phyloP scores from a whole-genome alignment of 2,329 filamentous ascomycete genomes.

The Fusarium goolgardi region DNA sequence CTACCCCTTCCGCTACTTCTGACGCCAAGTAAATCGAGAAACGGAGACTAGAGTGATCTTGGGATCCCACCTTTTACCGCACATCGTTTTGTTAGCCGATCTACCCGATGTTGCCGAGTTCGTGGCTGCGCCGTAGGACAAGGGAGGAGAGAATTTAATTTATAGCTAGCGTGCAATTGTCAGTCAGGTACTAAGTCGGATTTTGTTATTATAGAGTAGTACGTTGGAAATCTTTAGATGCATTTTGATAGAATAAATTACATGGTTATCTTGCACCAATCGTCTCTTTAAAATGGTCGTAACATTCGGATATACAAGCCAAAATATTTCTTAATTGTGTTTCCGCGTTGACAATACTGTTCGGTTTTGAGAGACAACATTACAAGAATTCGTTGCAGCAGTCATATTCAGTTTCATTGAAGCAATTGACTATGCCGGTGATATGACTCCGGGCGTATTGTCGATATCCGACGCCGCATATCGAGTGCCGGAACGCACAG shows the following conservation, averaged over 20 bases:
- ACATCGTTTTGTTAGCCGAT: background rate
- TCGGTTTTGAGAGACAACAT: too few species aligned
- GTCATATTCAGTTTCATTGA: rapidly evolving
- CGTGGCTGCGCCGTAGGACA: background rate
- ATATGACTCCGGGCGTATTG: background rate
- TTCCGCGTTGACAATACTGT: background rate
- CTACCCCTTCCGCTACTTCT: slow-evolving; percentile 2
- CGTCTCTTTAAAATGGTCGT: background rate
- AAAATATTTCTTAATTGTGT: background rate
- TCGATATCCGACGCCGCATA: background rate
- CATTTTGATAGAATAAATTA: background rate
- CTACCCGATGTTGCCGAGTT: background rate
- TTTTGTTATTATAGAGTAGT: background rate
- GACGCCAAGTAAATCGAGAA: background rate
- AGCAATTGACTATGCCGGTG: background rate
- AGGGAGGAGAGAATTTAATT: background rate
- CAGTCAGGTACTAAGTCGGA: slow-evolving; percentile 4
- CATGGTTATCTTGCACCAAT: background rate
- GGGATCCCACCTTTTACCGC: background rate
- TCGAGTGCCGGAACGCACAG: background rate
- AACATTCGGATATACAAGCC: background rate
- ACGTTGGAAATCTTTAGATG: background rate
- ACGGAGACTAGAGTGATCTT: background rate
- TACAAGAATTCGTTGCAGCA: too few species aligned
- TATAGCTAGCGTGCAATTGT: background rate